Conservation (phyloP, 2,329 filamentous ascomycete species). For the Chalara sp. region DNA sequence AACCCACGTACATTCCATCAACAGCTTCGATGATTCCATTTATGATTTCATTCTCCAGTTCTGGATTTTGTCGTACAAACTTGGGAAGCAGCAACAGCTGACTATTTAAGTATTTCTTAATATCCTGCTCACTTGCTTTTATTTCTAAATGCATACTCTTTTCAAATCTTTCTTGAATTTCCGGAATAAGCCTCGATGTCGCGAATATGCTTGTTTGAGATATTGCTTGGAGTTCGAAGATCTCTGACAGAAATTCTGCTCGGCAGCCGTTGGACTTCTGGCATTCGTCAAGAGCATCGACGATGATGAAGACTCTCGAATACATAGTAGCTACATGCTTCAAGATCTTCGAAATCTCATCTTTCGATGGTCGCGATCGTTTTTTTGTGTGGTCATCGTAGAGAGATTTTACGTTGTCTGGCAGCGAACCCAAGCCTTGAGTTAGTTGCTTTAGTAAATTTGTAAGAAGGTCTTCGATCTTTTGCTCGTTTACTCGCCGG, state of each 20-base stretch:
- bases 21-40: conserved; percentile 14
- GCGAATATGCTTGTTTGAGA: conserved; percentile 21
- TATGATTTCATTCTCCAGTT: conserved; percentile 19
- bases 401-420: too few relatives aligned
- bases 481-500: too few relatives aligned
- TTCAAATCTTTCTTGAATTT: conserved; percentile 18
- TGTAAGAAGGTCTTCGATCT: too few relatives aligned
- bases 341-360: too few relatives aligned
- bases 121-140: conserved; percentile 22
- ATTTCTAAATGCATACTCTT: conserved; percentile 20
- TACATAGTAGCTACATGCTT: too few relatives aligned
- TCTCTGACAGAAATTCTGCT: neutral
- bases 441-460: too few relatives aligned
- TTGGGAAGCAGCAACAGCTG: conserved; percentile 15
- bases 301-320: conserved; percentile 3
- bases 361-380: too few relatives aligned
- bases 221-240: conserved; percentile 12
- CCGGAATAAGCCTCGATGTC: conserved; percentile 25
- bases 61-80: conserved; percentile 10
- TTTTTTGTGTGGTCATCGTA: too few relatives aligned
- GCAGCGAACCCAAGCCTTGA: too few relatives aligned
- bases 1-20: conserved; percentile 25
- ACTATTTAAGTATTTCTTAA: conserved; percentile 3
- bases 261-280: neutral
- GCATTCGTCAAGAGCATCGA: conserved; percentile 15